Base-by-base conservation (phyloP, 1,284 basidiomycete genomes). In the Porodaedalea pini region DNA sequence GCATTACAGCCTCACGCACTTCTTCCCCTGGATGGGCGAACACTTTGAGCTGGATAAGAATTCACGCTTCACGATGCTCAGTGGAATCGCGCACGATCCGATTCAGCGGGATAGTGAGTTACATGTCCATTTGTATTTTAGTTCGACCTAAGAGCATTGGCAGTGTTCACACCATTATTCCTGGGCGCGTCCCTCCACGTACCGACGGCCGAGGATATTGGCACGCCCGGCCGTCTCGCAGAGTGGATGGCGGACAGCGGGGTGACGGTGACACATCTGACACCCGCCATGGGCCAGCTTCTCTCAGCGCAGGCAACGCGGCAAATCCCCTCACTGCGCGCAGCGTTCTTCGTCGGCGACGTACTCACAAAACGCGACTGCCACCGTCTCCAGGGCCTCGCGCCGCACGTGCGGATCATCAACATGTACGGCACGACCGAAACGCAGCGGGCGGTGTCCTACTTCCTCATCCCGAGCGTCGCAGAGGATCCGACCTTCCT, bases 381-480 rank as follows among this genome's bases (percentile, higher is more conserved):
- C 71, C 85, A 92, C 43, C 90, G 97, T 51, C 81, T 99, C 5
- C 97, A 99, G 72, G 83, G 92, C 3, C 86, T 99, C 48, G 97
- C 97, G 1, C 76, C 86, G 32, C 97, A 99, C 66, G 94, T 96
- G 11, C 79, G 84, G 50, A 97, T 99, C 71, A 89, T 99, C 73
- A 99, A 99, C 79, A 99, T 99, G 97, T 99, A 98, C 72, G 97
- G 97, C 23, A 99, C 97, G 7, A 99, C 97, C 23, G 97, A 99
- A 74, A 99, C 97, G 3, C 97, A 99, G 72, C 90, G 97, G 51
- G 97, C 97, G 0, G 97, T 99, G 10, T 98, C 94, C 37, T 99
- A 99, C 76, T 98, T 97, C 71, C 82, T 88, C 36, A 94, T 99
- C 63, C 95, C 96, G 1, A 83, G 90, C 51, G 83, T 98, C 21